Conservation (phyloP, 2,329 filamentous ascomycete genomes). For the Fusarium chaquense region DNA sequence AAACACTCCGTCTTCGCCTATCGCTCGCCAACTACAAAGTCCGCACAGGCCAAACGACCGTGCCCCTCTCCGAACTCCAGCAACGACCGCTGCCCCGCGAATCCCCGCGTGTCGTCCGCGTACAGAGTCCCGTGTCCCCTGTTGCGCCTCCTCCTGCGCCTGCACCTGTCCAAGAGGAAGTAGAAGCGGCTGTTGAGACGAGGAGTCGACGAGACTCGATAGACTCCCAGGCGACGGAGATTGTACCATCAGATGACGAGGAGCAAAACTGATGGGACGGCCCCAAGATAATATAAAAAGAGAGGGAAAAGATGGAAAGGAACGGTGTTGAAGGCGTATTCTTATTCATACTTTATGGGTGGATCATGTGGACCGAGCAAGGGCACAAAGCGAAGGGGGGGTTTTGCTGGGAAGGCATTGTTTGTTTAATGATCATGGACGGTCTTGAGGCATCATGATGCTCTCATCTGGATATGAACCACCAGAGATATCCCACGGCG, state of each 20-base stretch:
- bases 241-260: slow-evolving; percentile 22
- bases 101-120: slow-evolving; percentile 41
- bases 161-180: not conserved
- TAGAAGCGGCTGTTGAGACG: slow-evolving; percentile 5
- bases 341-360: slow-evolving; percentile 11
- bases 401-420: slow-evolving; percentile 16
- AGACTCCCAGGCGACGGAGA: slow-evolving; percentile 35
- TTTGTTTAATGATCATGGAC: slow-evolving; percentile 23
- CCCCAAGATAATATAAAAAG: not conserved
- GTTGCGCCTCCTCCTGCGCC: not conserved
- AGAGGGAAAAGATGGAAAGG: not conserved
- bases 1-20: slow-evolving; percentile 75
- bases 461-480: slow-evolving; percentile 21
- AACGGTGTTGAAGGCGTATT: slow-evolving; percentile 31
- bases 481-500: slow-evolving; percentile 38
- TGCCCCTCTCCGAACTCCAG: slow-evolving; percentile 72
- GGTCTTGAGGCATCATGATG: slow-evolving; percentile 21
- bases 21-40: slow-evolving; percentile 81
- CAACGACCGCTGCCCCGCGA: slow-evolving; percentile 48
- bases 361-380: slow-evolving; percentile 20
- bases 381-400: slow-evolving; percentile 5
- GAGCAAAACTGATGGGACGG: slow-evolving; percentile 1
- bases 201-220: slow-evolving; percentile 30
- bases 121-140: slow-evolving; percentile 41
- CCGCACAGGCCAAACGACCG: slow-evolving; percentile 75